Base-by-base conservation (phyloP, 2,329 filamentous ascomycete species). In the Colletotrichum lini region DNA sequence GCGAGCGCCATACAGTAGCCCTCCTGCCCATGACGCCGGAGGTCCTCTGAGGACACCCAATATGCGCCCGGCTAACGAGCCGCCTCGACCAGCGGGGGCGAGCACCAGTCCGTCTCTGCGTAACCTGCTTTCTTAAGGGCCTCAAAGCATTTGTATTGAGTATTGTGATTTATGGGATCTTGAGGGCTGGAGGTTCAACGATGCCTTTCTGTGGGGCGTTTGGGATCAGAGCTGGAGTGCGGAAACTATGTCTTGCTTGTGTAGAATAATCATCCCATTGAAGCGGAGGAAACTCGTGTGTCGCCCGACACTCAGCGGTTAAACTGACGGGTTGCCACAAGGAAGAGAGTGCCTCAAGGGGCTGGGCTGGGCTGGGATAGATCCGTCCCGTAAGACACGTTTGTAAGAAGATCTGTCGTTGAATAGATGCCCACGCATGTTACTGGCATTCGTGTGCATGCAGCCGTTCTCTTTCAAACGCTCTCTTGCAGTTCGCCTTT, bases 61-160 rank as follows among this genome's bases (percentile, higher is more conserved):
- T 26, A 73, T 74, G 67, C 62, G 72, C n/a, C 67, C 67, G 8
- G 79, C 74, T 57, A 75, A 68, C 35, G 80, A 78, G 62, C 74
- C 76, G 10, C 72, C 77, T 40, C 67, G 80, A 57, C 77, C 82
- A 62, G 76, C 78, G 6, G 92, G 92, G n/a, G 93, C 93, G 4
- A 95, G 93, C 76, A 92, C 93, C 18, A 95, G 91, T 77, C 92
- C 93, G 13, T 94, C 93, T 12, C 80, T 95, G 72, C 89, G 91
- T 75, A 95, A 95, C 76, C 81, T 95, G 59, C 85, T 95, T 65
- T 92, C 90, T 58, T 94, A 81, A 83, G 26, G n/a, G 52, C n/a
- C n/a, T 52, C 18, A 13, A 21, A n/a, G n/a, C 15, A 40, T 15
- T 23, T 26, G 47, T n/a, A 35, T 49, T 47, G 47, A 21, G n/a